phyloP scores from a whole-genome alignment of 169 alveolate species.

The Plasmodium berghei region DNA sequence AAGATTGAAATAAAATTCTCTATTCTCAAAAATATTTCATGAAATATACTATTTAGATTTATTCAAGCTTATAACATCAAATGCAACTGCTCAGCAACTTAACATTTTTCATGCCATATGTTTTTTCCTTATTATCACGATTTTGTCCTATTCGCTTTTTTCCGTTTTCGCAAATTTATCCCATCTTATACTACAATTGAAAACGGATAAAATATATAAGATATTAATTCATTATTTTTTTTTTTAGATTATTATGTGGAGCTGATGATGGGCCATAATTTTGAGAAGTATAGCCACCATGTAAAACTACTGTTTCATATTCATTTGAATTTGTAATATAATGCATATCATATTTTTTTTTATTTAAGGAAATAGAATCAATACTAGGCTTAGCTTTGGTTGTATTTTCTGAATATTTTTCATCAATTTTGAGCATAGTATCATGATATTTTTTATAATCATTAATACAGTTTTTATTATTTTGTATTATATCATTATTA shows the following conservation, averaged over 20 bases:
- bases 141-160: not conserved
- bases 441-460: conserved; percentile 58
- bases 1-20: no score
- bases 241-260: conserved; percentile 14
- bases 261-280: conserved; percentile 32
- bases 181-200: not conserved
- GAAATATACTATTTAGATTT: no score
- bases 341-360: conserved; percentile 39
- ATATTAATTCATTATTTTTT: conserved; percentile 32
- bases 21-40: no score
- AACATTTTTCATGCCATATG: no score
- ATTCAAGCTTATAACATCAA: no score
- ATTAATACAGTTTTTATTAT: conserved; percentile 22
- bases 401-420: conserved; percentile 52
- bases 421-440: conserved; percentile 71
- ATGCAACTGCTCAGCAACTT: not conserved
- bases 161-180: not conserved
- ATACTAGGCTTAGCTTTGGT: conserved; percentile 42
- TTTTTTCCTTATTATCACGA: not conserved
- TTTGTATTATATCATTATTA: conserved; percentile 10
- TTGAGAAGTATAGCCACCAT: conserved; percentile 29
- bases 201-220: not conserved
- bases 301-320: conserved; percentile 58
- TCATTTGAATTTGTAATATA: conserved; percentile 41
- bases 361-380: conserved; percentile 55